These are phyloP conservation scores for Priceomyces fermenticarens DNA, from an alignment of 805 yeast species.

Conservation along the genomic window DNA sequence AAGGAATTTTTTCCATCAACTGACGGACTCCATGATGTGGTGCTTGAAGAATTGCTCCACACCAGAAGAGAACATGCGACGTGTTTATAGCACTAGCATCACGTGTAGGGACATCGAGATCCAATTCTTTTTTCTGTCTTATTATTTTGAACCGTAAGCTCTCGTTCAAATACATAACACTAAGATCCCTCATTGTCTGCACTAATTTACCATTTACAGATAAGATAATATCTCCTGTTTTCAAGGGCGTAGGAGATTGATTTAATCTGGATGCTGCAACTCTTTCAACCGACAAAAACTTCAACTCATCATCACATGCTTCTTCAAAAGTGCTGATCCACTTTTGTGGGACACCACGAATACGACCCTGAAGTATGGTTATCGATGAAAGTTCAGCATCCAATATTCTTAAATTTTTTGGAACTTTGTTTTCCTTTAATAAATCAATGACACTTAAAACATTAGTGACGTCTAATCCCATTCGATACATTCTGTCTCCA, in stretches of 20 bases:
- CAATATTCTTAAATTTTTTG: conserved; percentile 56
- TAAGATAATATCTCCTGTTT: conserved; percentile 74
- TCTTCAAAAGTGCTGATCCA: conserved; percentile 74
- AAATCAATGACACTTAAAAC: conserved; percentile 54
- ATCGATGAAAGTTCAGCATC: conserved; percentile 77
- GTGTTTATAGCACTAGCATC: conserved; percentile 58
- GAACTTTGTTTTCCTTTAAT: conserved; percentile 49
- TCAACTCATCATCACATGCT: conserved; percentile 61
- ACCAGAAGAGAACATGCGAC: conserved; percentile 70
- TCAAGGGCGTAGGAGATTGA: conserved; percentile 32
- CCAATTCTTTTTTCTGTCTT: conserved; percentile 64
- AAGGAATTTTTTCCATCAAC: conserved; percentile 71
- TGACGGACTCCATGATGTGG: conserved; percentile 95
- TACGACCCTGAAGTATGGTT: conserved; percentile 71
- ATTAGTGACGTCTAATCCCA: conserved; percentile 77
- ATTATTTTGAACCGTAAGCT: conserved; percentile 59
- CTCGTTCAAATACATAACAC: conserved; percentile 43
- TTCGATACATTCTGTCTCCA: conserved; percentile 60
- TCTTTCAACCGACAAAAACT: conserved; percentile 68
- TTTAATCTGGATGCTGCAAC: conserved; percentile 48
- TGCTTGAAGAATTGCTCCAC: conserved; percentile 77
- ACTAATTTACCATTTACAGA: conserved; percentile 65
- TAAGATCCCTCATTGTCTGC: conserved; percentile 65
- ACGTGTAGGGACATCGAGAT: conserved; percentile 61
- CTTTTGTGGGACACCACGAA: conserved; percentile 81